These are phyloP conservation scores for Phytophthora pisi DNA, from an alignment of 352 stramenopile species.

Conservation along the genomic window DNA sequence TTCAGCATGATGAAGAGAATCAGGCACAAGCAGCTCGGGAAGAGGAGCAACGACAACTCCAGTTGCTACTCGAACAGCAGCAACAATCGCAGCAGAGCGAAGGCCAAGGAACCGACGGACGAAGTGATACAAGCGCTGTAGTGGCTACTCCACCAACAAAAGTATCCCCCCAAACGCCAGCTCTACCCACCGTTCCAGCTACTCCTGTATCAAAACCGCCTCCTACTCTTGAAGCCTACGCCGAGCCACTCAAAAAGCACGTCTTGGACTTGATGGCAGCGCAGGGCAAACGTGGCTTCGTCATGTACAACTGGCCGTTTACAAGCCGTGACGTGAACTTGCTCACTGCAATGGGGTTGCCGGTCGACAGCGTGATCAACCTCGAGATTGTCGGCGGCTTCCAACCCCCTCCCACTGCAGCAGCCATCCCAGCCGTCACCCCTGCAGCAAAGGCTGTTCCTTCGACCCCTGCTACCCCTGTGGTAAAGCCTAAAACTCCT, in stretches of 20 bases:
- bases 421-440: constrained; percentile 1
- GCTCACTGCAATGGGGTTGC: constrained; percentile 49
- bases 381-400: constrained; percentile 35
- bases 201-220: constrained; percentile 7
- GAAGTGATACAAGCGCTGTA: constrained; percentile 8
- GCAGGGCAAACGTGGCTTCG: constrained; percentile 39
- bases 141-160: not conserved
- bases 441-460: not conserved
- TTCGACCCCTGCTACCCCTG: not conserved
- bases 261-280: constrained; percentile 20
- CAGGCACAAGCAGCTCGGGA: constrained; percentile 17
- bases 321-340: constrained; percentile 46
- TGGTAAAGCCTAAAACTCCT: constrained; percentile 14
- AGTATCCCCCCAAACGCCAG: not conserved
- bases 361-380: constrained; percentile 64
- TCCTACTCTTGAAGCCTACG: constrained; percentile 27
- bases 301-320: constrained; percentile 70
- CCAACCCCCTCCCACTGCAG: not conserved
- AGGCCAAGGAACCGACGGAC: constrained; percentile 18
- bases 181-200: not conserved
- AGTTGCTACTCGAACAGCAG: constrained; percentile 12
- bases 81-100: constrained; percentile 18
- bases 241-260: constrained; percentile 18
- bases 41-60: constrained; percentile 17
- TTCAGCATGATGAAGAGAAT: constrained; percentile 30